These are phyloP conservation scores for Alternaria triticimaculans DNA, from an alignment of 2,329 filamentous ascomycete genomes.

Conservation along the genomic window DNA sequence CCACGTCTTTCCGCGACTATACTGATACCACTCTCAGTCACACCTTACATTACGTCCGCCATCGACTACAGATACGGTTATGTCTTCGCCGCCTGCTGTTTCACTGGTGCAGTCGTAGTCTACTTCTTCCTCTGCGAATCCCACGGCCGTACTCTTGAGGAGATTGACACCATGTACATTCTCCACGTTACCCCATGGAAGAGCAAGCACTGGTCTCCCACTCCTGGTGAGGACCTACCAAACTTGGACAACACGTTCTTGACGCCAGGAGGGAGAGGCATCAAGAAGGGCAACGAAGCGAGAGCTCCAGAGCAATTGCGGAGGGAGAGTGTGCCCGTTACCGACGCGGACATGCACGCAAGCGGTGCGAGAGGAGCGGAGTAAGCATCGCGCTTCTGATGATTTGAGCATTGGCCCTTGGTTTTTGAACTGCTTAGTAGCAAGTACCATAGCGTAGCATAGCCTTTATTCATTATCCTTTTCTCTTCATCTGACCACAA, in stretches of 20 bases:
- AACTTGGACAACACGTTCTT: conserved; percentile 43
- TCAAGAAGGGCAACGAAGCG: conserved; percentile 44
- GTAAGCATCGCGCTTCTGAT: background rate
- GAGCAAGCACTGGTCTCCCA: conserved; percentile 61
- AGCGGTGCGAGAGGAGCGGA: conserved; percentile 16
- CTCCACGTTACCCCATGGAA: conserved; percentile 68
- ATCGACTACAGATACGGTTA: conserved; percentile 79
- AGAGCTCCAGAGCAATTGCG: conserved; percentile 31
- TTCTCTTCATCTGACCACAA: background rate
- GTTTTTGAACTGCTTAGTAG: background rate
- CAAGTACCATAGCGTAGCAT: background rate
- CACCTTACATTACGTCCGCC: conserved; percentile 74
- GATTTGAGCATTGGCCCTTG: background rate
- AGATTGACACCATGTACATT: conserved; percentile 77
- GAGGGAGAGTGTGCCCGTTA: conserved; percentile 26
- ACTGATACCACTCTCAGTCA: conserved; percentile 52
- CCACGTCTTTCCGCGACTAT: background rate
- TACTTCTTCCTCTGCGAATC: conserved; percentile 82
- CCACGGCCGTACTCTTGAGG: conserved; percentile 75
- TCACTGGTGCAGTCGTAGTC: conserved; percentile 68
- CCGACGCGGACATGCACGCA: conserved; percentile 22
- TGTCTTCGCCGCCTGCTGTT: conserved; percentile 75
- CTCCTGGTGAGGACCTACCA: conserved; percentile 44
- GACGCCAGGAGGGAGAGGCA: conserved; percentile 43
- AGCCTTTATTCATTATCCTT: background rate